A percentile compares a stretch with the other conserved stretches of the same genome.
Conservation (phyloP, 805 yeast species). For the Candida easanensis region DNA sequence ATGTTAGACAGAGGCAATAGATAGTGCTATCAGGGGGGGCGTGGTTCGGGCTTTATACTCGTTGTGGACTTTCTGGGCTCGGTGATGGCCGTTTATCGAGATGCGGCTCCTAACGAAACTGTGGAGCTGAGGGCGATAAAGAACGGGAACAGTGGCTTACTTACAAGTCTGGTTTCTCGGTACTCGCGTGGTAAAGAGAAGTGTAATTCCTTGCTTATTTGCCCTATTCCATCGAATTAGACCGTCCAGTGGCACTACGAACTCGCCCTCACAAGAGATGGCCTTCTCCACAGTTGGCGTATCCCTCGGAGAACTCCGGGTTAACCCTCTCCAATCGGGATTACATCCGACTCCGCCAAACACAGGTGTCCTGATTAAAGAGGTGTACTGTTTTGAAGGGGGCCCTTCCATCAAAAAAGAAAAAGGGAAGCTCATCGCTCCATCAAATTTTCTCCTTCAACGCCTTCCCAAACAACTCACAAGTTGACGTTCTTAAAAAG, state of each 20-base stretch:
- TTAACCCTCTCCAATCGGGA: background rate
- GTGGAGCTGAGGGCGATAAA: no score
- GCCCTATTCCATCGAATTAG: no score
- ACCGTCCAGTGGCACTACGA: no score
- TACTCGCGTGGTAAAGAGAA: no score
- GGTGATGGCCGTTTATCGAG: background rate
- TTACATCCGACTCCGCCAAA: background rate
- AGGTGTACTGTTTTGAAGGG: background rate
- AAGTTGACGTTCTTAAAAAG: background rate
- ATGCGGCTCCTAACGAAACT: no score
- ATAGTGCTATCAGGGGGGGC: no score
- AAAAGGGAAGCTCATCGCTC: background rate
- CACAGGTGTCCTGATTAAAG: background rate
- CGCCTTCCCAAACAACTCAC: background rate
- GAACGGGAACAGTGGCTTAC: background rate
- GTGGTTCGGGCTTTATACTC: no score
- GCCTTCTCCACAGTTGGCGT: no score
- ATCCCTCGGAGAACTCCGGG: background rate
- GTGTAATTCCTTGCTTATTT: no score
- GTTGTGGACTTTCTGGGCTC: no score
- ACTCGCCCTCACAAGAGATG: no score
- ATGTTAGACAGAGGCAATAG: no score
- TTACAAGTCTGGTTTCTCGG: background rate
- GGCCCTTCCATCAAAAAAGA: background rate
- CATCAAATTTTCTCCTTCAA: background rate